Evolutionary conservation across 352 stramenopile species (phyloP).

Genomic region (Phytophthora sp.): DNA sequence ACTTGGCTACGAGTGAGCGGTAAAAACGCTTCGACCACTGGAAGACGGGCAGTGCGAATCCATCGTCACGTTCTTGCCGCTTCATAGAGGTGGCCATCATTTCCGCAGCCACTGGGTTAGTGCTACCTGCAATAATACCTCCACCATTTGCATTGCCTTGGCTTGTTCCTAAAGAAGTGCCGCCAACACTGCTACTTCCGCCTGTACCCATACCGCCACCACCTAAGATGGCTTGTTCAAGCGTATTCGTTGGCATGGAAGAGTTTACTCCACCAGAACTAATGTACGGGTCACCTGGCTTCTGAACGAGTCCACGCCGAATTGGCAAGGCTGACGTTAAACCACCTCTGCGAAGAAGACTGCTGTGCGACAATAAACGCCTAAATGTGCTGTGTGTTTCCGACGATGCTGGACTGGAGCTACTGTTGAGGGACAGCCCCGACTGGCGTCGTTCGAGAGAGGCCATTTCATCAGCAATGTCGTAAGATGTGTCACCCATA

Average conservation of each 20-base stretch:
- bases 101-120: conserved; percentile 67
- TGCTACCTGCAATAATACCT: conserved; percentile 39
- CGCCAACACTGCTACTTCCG: conserved; percentile 25
- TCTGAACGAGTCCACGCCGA: conserved; percentile 45
- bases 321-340: conserved; percentile 40
- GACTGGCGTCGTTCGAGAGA: conserved; percentile 40
- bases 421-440: conserved; percentile 43
- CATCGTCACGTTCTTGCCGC: conserved; percentile 77
- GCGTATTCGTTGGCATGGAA: conserved; percentile 50
- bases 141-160: conserved; percentile 27
- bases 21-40: conserved; percentile 86
- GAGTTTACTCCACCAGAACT: conserved; percentile 35
- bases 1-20: conserved; percentile 85
- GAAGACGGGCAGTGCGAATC: conserved; percentile 79
- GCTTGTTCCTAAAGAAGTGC: conserved; percentile 23
- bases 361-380: conserved; percentile 66
- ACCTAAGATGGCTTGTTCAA: conserved; percentile 78
- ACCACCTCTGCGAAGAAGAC: conserved; percentile 52
- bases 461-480: conserved; percentile 32
- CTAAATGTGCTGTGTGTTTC: conserved; percentile 58
- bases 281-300: conserved; percentile 53
- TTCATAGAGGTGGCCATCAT: conserved; percentile 83
- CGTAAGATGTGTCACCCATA: conserved; percentile 36
- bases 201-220: conserved; percentile 27
- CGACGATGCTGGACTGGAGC: conserved; percentile 39